Conservation (phyloP, 139 green algal species). For the Coelastrella sp. region DNA sequence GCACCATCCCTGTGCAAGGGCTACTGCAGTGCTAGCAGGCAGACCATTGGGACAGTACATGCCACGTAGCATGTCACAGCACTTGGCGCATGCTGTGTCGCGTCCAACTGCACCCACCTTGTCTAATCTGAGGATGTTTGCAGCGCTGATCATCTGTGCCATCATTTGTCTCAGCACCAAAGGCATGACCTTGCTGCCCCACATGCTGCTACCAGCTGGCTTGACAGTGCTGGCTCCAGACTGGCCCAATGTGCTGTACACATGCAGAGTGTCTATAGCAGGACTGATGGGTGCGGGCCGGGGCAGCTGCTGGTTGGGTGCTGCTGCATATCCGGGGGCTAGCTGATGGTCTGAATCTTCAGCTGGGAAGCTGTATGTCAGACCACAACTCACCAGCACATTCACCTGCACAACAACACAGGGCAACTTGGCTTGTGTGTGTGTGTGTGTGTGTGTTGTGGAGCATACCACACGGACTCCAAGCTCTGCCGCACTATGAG, state of each 20-base stretch:
- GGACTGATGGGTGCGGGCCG: constrained; percentile 62
- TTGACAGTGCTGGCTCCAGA: not conserved
- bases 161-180: constrained; percentile 83
- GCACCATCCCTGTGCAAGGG: too few relatives aligned
- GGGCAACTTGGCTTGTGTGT: too few relatives aligned
- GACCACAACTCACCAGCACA: constrained; percentile 74
- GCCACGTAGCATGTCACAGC: too few relatives aligned
- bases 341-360: not conserved
- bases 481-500: too few relatives aligned
- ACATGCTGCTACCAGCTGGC: not conserved
- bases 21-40: too few relatives aligned
- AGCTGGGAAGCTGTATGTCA: constrained; percentile 70
- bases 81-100: too few relatives aligned
- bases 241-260: constrained; percentile 48
- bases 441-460: too few relatives aligned
- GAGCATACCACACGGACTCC: too few relatives aligned
- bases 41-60: too few relatives aligned
- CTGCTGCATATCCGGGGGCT: constrained; percentile 23
- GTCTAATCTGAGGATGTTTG: constrained; percentile 77
- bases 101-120: constrained; percentile 15
- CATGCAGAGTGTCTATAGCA: constrained; percentile 66
- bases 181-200: constrained; percentile 54
- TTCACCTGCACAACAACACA: constrained; percentile 45
- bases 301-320: not conserved
- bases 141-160: constrained; percentile 73